These are phyloP conservation scores for Haberlea rhodopensis DNA, from an alignment of 257 asterid species.

Conservation along the genomic window DNA sequence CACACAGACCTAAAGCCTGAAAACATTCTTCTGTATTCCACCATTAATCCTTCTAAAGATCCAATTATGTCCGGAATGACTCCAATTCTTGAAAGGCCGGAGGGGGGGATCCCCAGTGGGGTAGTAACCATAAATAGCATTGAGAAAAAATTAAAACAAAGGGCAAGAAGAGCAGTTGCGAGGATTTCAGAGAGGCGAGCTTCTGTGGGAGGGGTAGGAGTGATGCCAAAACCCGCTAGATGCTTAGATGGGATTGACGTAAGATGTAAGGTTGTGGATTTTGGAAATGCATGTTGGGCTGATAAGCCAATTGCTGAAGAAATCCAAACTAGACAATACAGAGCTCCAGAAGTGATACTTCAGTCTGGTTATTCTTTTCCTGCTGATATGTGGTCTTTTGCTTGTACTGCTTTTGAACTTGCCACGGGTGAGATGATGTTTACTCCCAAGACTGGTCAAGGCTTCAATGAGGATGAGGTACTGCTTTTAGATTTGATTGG, in stretches of 20 bases:
- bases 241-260: slow-evolving; percentile 78
- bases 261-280: slow-evolving; percentile 92
- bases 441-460: slow-evolving; percentile 84
- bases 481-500: slow-evolving; percentile 1
- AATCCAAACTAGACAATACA: slow-evolving; percentile 94
- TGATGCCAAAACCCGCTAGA: slow-evolving; percentile 59
- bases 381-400: slow-evolving; percentile 98
- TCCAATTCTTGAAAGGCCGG: slow-evolving; percentile 80
- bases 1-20: slow-evolving; percentile 97
- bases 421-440: slow-evolving; percentile 99
- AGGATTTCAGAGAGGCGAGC: slow-evolving; percentile 69
- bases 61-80: slow-evolving; percentile 69
- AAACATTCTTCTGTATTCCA: slow-evolving; percentile 75
- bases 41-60: slow-evolving; percentile 87
- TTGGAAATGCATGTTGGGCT: slow-evolving; percentile 98
- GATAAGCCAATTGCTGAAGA: slow-evolving; percentile 79
- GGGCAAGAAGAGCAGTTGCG: slow-evolving; percentile 96
- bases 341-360: slow-evolving; percentile 96
- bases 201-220: slow-evolving; percentile 62
- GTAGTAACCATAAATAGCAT: slow-evolving; percentile 51
- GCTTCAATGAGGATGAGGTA: slow-evolving; percentile 97
- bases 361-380: slow-evolving; percentile 82
- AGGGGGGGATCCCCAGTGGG: slow-evolving; percentile 76
- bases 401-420: slow-evolving; percentile 92
- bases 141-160: slow-evolving; percentile 85